Evolutionary conservation across 1,139 yeast genomes (phyloP), one percentile per base, ranked within the genome.

Genomic region (Pichia kudriavzevii): DNA sequence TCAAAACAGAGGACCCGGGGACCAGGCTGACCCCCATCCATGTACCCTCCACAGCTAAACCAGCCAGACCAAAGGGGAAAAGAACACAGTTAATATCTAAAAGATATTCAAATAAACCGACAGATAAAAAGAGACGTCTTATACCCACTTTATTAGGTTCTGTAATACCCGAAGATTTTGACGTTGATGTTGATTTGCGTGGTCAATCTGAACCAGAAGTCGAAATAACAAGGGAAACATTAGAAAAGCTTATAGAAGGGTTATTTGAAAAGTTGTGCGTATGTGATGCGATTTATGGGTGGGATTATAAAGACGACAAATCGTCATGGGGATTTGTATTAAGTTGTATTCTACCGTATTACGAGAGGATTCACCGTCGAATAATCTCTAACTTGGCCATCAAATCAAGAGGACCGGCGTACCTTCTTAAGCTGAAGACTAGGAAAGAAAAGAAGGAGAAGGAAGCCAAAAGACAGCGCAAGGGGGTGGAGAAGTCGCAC

Each of bases 91-190:
- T 29, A 24, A 25, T 22, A 9, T 18, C 28, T 12, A 41, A 30
- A 22, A 32, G 24, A 20, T 30, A 32, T 19, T 26, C 40, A 9
- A 27, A 31, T 16, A 19, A 30, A 9, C 32, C 53, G 4, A 52
- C 53, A 6, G 56, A 57, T 7, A 52, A 50, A 30, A 50, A 49
- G 31, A 51, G 50, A 31, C 35, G 57, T 19, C 38, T 55, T 6
- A 47, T 55, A 5, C 59, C 60, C 4, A 55, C 60, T 0, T 35
- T 56, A 8, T 38, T 53, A 15, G 60, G 60, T 4, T 51, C 56
- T 0, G 52, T 43, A 2, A 35, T 52, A 10, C 51, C 58, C 1
- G 23, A 43, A 15, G 36, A 31, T 25, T 25, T 40, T 4, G 44
- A 44, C 11, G 52, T 52, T 41, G 52, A 53, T 20, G 43, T 47